These are phyloP conservation scores for Venturia pyrina DNA, from an alignment of 2,329 filamentous ascomycete species.

Conservation along the genomic window DNA sequence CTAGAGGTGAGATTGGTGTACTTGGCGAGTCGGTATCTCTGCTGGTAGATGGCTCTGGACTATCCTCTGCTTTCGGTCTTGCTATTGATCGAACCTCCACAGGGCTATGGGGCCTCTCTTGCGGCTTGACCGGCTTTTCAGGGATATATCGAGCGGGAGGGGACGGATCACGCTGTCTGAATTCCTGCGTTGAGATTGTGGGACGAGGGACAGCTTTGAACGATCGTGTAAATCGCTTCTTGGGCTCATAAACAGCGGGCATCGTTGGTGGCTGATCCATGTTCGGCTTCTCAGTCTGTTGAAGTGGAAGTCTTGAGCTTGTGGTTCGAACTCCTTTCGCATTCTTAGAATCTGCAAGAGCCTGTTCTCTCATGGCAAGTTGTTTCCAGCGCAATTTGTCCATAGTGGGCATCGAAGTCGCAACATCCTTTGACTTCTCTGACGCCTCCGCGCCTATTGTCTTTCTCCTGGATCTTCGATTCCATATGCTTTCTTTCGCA, in stretches of 20 bases:
- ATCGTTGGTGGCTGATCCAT: not conserved
- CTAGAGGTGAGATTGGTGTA: not conserved
- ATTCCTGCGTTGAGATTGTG: not conserved
- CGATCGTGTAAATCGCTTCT: not conserved
- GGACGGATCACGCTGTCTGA: not conserved
- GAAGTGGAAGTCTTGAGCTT: not conserved
- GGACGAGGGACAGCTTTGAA: not conserved
- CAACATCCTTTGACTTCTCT: not conserved
- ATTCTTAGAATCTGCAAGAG: not conserved
- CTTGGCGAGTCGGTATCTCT: not conserved
- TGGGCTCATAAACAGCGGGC: not conserved
- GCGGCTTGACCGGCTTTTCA: not conserved
- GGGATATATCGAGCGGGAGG: not conserved
- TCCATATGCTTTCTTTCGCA: not conserved
- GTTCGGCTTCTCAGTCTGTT: not conserved
- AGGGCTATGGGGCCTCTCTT: not conserved
- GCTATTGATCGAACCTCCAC: not conserved
- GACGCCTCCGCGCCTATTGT: not conserved
- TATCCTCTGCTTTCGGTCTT: not conserved
- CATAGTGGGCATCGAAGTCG: not conserved
- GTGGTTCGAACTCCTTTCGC: not conserved
- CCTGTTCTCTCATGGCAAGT: constrained; percentile 2
- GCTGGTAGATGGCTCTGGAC: not conserved
- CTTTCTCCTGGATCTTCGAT: not conserved
- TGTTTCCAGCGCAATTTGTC: constrained; percentile 1